Base-by-base conservation (phyloP, 2,329 filamentous ascomycete species). In the Aspergillus hiratsukae region DNA sequence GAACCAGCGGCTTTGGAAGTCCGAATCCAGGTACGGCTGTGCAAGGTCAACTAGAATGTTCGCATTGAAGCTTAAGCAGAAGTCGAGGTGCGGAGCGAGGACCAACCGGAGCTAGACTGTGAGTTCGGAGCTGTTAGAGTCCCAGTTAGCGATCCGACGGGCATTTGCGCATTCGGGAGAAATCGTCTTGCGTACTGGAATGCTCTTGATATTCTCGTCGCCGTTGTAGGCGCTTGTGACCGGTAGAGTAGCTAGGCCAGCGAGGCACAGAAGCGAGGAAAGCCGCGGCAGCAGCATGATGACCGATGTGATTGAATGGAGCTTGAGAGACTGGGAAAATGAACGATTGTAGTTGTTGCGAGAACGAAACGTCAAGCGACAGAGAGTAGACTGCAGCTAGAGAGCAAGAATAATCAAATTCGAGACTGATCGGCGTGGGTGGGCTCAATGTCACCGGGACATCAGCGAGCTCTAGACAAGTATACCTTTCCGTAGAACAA, bases 1-100 rank as follows among this genome's bases (percentile, higher is more conserved):
- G 78, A 93, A 99, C 93, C 94, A 99, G 72, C 94, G 88, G 79
- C 90, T 96, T 79, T 95, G 89, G 87, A 97, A 92, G 75, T 97
- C 94, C 59, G 91, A 94, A 78, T 99, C 94, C 67, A 99, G 86
- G 77, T 97, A 99, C 60, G 94, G 94, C 89, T 97, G 71, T 63
- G 56, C 52, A 25, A 54, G 37, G 55, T 61, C 53, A 61, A 58
- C 53, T 43, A 53, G 35, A 41, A 45, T 54, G 62, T 64, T 29
- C 51, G 54, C 57, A 48, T 46, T 51, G 43, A 53, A 46, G 46
- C 41, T 49, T 52, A 35, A 29, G 51, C 51, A 50, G 53, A 41
- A 27, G 45, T 29, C 29, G 49, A 51, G 53, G 29, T 48, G 49
- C 14, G 35, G 23, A 46, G 31, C 55, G 28, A 43, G 55, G 58